Percentiles rank a stretch among this genome's conserved stretches.
Conservation (phyloP, 192 early-diverging fungal species). For the Fimicolochytrium jonesii region DNA sequence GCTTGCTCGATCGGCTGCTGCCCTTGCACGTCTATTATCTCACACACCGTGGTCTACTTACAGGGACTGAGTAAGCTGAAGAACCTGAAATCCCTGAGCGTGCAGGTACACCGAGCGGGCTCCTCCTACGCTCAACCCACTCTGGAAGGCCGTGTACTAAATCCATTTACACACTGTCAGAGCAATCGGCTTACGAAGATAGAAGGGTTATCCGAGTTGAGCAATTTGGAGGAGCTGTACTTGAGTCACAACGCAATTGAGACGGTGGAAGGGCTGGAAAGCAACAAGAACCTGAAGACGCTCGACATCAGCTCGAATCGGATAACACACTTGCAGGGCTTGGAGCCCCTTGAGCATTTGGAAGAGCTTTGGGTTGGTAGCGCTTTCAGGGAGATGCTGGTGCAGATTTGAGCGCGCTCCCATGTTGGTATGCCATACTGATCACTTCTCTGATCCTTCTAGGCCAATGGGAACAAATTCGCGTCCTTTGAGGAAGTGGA, state of each 20-base stretch:
- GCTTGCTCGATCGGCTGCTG: background rate
- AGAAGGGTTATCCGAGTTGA: constrained; percentile 67
- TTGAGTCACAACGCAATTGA: constrained; percentile 86
- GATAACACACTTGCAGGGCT: constrained; percentile 65
- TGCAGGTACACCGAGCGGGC: constrained; percentile 30
- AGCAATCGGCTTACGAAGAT: constrained; percentile 82
- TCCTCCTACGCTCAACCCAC: background rate
- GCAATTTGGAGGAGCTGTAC: constrained; percentile 82
- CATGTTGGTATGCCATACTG: background rate
- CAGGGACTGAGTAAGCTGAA: constrained; percentile 49
- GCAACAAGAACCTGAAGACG: constrained; percentile 65
- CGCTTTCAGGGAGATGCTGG: background rate
- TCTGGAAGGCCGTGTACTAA: background rate
- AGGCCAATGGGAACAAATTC: constrained; percentile 73
- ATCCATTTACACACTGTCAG: constrained; percentile 17
- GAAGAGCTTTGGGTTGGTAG: constrained; percentile 83
- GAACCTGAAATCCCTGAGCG: constrained; percentile 43
- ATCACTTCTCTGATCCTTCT: background rate
- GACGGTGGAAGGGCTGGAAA: constrained; percentile 72
- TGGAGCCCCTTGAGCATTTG: constrained; percentile 63
- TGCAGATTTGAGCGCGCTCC: too few species aligned
- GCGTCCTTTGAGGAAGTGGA: constrained; percentile 75
- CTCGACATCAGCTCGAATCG: constrained; percentile 87
- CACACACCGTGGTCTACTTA: constrained; percentile 54
- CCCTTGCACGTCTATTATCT: background rate